phyloP scores from a whole-genome alignment of 106 monocot genomes.

The Dendrobium nobile region DNA sequence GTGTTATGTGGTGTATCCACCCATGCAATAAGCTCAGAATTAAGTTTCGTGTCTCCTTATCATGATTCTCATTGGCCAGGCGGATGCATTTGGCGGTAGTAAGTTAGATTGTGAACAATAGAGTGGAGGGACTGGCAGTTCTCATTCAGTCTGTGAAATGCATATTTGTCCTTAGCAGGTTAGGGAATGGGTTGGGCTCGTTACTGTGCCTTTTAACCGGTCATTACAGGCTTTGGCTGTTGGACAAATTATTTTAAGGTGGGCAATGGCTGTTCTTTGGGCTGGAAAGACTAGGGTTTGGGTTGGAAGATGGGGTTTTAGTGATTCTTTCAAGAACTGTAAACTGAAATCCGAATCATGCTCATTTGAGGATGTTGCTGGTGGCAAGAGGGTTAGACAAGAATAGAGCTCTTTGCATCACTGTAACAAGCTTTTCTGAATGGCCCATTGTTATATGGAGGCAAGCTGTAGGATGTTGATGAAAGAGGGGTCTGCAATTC shows the following conservation, averaged over 20 bases:
- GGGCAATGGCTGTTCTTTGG: not conserved
- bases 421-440: too few relatives aligned
- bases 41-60: not conserved
- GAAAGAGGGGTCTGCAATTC: too few relatives aligned
- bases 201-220: not conserved
- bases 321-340: not conserved
- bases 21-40: not conserved
- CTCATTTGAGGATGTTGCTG: too few relatives aligned
- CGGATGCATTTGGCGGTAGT: not conserved
- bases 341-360: not conserved
- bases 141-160: not conserved
- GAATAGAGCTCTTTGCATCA: too few relatives aligned
- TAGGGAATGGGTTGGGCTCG: not conserved
- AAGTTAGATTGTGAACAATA: not conserved
- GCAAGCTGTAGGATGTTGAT: too few relatives aligned
- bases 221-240: not conserved
- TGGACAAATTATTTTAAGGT: not conserved
- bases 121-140: not conserved
- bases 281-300: not conserved
- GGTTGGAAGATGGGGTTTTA: not conserved
- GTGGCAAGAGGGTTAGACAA: too few relatives aligned
- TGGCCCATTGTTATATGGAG: too few relatives aligned
- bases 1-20: not conserved
- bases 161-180: not conserved
- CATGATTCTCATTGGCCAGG: not conserved